These are phyloP conservation scores for Globisporangium viniferum DNA, from an alignment of 352 stramenopile genomes.

Conservation along the genomic window DNA sequence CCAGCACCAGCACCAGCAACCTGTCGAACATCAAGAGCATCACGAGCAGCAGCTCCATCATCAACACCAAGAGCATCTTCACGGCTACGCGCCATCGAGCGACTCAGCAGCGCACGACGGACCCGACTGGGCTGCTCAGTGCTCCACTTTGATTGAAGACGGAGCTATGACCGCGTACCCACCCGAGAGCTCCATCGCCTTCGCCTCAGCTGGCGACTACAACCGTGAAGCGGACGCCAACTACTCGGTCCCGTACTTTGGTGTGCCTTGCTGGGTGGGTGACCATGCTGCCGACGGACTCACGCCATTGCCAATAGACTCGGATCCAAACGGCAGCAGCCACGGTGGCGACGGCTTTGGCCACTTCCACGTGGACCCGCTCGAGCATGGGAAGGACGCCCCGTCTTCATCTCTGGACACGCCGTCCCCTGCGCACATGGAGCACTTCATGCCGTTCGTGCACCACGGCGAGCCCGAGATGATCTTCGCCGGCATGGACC, in stretches of 20 bases:
- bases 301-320: background rate
- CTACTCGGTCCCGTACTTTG: conserved; percentile 8
- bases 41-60: background rate
- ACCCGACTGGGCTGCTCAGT: background rate
- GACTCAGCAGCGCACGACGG: background rate
- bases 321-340: background rate
- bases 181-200: background rate
- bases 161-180: background rate
- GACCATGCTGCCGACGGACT: background rate
- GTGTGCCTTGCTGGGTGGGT: conserved; percentile 4
- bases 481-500: conserved; percentile 38
- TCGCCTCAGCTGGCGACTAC: background rate
- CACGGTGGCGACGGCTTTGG: background rate
- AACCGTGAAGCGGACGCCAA: conserved; percentile 1
- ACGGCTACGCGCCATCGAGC: background rate
- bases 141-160: background rate
- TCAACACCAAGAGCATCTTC: background rate
- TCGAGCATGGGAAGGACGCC: conserved; percentile 20
- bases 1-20: background rate
- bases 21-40: background rate
- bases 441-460: conserved; percentile 36
- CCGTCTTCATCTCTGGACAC: conserved; percentile 18
- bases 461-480: conserved; percentile 31
- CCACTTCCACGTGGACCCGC: background rate
- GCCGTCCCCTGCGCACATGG: conserved; percentile 37